Evolutionary conservation across 2,329 filamentous ascomycete genomes (phyloP).

Genomic region (Colletotrichum spinosum): DNA sequence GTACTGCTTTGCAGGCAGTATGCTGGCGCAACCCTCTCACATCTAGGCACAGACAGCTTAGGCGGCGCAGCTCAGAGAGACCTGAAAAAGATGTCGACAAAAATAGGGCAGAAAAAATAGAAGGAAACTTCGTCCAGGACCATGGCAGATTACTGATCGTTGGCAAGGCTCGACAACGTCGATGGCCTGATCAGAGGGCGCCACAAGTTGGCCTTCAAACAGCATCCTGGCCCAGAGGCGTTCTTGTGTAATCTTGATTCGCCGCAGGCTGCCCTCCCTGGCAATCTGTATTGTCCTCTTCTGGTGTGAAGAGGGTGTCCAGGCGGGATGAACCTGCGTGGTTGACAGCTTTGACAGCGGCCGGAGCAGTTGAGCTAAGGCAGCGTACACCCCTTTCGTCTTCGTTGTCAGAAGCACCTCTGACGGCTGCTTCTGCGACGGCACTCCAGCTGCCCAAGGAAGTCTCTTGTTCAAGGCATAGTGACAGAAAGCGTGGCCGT

Average conservation of each 20-base stretch:
- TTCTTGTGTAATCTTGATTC: conserved; percentile 9
- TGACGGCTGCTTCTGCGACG: not conserved
- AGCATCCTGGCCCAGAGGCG: conserved; percentile 2
- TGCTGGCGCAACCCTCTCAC: no score
- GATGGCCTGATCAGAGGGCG: conserved; percentile 14
- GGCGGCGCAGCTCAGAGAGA: no score
- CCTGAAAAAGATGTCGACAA: no score
- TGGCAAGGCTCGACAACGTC: not conserved
- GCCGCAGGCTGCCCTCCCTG: not conserved
- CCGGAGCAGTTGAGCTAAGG: not conserved
- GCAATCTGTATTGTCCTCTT: not conserved
- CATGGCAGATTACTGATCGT: not conserved
- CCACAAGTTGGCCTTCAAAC: not conserved
- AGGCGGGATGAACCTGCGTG: not conserved
- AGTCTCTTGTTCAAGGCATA: not conserved
- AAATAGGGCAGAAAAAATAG: no score
- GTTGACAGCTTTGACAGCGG: conserved; percentile 15
- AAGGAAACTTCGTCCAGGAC: no score
- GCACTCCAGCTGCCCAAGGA: no score
- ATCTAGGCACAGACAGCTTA: no score
- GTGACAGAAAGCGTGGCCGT: no score
- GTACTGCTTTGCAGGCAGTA: no score
- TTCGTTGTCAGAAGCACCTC: not conserved
- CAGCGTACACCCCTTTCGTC: not conserved
- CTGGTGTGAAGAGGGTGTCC: not conserved